Evolutionary conservation across 129 eudicot species (phyloP).

Genomic region (Helianthus annuus): HanXRQr2.0-SUNRISE NC_035449.2:40006661-40007160

Average conservation of each 20-base stretch:
- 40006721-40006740: conserved; percentile 79
- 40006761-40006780: conserved; percentile 76
- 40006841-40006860: conserved; percentile 94
- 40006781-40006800: conserved; percentile 95
- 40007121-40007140: conserved; percentile 87
- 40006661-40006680: conserved; percentile 25
- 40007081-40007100: conserved; percentile 98
- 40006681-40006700: conserved; percentile 29
- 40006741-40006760: conserved; percentile 69
- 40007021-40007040: conserved; percentile 74
- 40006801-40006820: conserved; percentile 75
- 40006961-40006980: conserved; percentile 66
- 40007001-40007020: conserved; percentile 83
- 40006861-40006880: conserved; percentile 82
- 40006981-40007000: conserved; percentile 77
- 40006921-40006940: conserved; percentile 17
- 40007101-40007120: conserved; percentile 75
- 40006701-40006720: conserved; percentile 73
- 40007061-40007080: conserved; percentile 88
- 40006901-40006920: conserved; percentile 15
- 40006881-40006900: conserved; percentile 70
- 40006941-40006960: conserved; percentile 16
- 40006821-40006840: conserved; percentile 83
- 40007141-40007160: conserved; percentile 88
- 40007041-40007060: conserved; percentile 72